Evolutionary conservation across 768 basidiomycete genomes (phyloP), one percentile per base, ranked within the genome.

Genomic region (Termitomyces sp.): DNA sequence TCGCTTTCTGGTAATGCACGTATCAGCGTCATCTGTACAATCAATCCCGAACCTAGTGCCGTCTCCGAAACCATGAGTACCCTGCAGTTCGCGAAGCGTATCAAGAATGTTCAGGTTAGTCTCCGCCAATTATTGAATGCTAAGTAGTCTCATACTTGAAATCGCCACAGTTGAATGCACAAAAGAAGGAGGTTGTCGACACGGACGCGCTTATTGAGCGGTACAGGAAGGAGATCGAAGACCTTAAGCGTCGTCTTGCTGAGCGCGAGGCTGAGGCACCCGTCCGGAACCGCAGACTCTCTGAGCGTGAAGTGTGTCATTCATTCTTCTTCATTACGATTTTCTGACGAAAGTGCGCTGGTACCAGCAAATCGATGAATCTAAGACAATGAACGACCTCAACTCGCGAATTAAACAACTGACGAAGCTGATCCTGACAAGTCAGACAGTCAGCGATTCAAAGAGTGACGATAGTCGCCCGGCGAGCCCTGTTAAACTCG

Each of bases 1-100:
- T 98, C 95, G 0, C 79, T 99, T 1, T 91, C 94, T 0, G 96
- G 96, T 1, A 93, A 98, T 69, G 95, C 96, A 22, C 86, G 94
- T 8, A 95, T 99, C 53, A 94, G 92, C 42, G 95, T 99, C 16
- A 89, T 98, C 53, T 97, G 95, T 71, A 98, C 96, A 0, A 83
- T 98, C 68, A 96, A 95, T 66, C 94, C 96, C 0, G 91, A 95
- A 50, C 70, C 78, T 2, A 73, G 76, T 47, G 94, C 94, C 18
- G 78, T 95, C 6, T 78, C 85, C 8, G 96, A 98, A 74, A 92
- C 87, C 7, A 86, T 87, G 53, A 93, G 88, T 62, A 99, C 96
- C 0, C 76, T 98, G 20, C 83, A 88, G 40, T 98, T 99, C 67
- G 96, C 96, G 3, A 89, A 88, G 63, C 80, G 95, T 45, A 89